These are phyloP conservation scores for Calocybe indica DNA, from an alignment of 768 basidiomycete genomes.

Conservation along the genomic window DNA sequence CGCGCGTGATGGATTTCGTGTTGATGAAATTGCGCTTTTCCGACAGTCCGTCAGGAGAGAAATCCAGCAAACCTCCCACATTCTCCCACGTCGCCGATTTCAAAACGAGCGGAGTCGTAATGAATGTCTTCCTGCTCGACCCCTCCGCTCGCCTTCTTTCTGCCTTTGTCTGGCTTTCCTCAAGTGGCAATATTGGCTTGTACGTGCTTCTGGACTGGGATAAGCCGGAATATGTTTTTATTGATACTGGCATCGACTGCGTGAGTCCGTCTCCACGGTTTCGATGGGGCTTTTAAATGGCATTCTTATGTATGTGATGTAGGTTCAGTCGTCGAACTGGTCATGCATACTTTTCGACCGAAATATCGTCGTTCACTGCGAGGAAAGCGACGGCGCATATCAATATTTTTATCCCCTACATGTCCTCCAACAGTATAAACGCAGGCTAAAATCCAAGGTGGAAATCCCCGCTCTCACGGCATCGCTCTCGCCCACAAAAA, in stretches of 20 bases:
- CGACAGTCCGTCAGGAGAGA: slow-evolving; percentile 36
- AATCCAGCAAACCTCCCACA: slow-evolving; percentile 30
- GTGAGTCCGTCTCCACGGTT: slow-evolving; percentile 33
- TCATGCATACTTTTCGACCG: slow-evolving; percentile 63
- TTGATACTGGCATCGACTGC: slow-evolving; percentile 70
- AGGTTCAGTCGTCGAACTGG: slow-evolving; percentile 71
- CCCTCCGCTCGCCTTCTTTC: slow-evolving; percentile 53
- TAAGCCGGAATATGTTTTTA: slow-evolving; percentile 58
- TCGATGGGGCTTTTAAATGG: slow-evolving; percentile 1
- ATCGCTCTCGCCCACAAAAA: slow-evolving; percentile 36
- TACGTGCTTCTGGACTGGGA: slow-evolving; percentile 66
- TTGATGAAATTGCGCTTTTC: slow-evolving; percentile 65
- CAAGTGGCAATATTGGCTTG: slow-evolving; percentile 48
- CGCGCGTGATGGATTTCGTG: slow-evolving; percentile 63
- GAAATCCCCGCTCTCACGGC: slow-evolving; percentile 34
- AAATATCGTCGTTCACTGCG: slow-evolving; percentile 70
- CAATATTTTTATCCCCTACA: slow-evolving; percentile 66
- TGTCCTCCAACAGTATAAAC: slow-evolving; percentile 28
- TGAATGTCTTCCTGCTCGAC: slow-evolving; percentile 75
- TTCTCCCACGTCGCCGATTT: slow-evolving; percentile 62
- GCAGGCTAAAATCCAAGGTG: slow-evolving; percentile 16
- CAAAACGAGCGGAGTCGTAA: slow-evolving; percentile 60
- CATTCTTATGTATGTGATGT: background rate
- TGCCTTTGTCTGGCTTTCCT: slow-evolving; percentile 65
- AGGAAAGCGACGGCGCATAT: slow-evolving; percentile 57